These are phyloP conservation scores for Alternaria arborescens DNA, from an alignment of 2,329 filamentous ascomycete species.

Conservation along the genomic window DNA sequence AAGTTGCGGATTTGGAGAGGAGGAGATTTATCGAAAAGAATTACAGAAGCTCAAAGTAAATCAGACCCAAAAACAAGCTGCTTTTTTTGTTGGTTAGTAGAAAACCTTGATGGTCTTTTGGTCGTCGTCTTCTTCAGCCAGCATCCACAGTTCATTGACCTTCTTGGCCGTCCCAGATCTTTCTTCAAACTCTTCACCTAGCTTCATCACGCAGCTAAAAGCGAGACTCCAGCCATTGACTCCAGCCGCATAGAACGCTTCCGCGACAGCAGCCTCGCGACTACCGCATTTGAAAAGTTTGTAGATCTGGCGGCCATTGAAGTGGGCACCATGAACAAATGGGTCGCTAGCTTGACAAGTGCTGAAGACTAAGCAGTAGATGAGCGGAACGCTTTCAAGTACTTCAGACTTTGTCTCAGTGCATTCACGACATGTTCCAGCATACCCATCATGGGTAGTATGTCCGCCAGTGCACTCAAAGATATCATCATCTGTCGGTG, in stretches of 20 bases:
- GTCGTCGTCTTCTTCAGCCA: conserved; percentile 31
- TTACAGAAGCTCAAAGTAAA: background rate
- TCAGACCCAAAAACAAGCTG: background rate
- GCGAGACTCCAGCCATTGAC: conserved; percentile 43
- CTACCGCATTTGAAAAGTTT: conserved; percentile 44
- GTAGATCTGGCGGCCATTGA: conserved; percentile 38
- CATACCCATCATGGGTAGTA: conserved; percentile 17
- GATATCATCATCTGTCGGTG: conserved; percentile 41
- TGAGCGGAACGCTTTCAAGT: conserved; percentile 30
- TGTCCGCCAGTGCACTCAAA: conserved; percentile 35
- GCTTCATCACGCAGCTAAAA: conserved; percentile 43
- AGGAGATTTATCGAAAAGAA: background rate
- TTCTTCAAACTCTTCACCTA: conserved; percentile 34
- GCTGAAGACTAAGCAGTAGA: conserved; percentile 40
- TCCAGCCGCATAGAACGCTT: conserved; percentile 41
- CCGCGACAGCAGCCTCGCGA: conserved; percentile 40
- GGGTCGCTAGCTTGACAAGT: conserved; percentile 32
- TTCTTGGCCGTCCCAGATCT: conserved; percentile 25
- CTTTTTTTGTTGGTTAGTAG: conserved; percentile 30
- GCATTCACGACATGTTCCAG: conserved; percentile 34
- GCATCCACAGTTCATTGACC: conserved; percentile 36
- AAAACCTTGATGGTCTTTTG: conserved; percentile 36
- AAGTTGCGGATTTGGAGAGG: background rate
- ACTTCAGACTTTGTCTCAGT: conserved; percentile 39
- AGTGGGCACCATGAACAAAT: conserved; percentile 17